Evolutionary conservation across 306 rosid species (phyloP).

Genomic region (Calophaca sinica): DNA sequence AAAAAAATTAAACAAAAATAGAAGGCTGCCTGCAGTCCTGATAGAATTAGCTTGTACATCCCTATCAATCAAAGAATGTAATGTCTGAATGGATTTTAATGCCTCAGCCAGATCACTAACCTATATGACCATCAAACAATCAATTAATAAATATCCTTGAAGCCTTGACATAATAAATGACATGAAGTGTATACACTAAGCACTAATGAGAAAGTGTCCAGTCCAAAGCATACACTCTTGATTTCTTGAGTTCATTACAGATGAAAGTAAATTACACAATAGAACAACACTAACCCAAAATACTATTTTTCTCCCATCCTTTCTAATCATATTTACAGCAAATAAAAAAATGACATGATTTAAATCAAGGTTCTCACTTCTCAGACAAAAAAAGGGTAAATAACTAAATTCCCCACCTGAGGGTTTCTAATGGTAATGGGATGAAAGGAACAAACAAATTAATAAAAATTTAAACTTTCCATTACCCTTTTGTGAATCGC

Average conservation of each 20-base stretch:
- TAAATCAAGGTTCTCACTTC: neutral
- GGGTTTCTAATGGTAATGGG: too few relatives aligned
- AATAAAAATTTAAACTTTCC: too few relatives aligned
- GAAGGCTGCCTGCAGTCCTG: slow-evolving; percentile 76
- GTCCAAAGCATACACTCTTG: neutral
- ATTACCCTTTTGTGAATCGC: too few relatives aligned
- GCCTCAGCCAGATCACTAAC: slow-evolving; percentile 81
- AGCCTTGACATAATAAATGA: neutral
- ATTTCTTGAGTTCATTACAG: neutral
- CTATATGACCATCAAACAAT: slow-evolving; percentile 49
- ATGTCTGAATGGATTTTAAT: slow-evolving; percentile 68
- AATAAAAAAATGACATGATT: neutral
- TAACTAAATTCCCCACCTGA: too few relatives aligned
- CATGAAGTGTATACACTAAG: slow-evolving; percentile 9
- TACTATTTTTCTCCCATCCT: neutral
- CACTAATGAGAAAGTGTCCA: neutral
- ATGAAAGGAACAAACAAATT: too few relatives aligned
- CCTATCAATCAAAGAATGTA: slow-evolving; percentile 69
- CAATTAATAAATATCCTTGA: slow-evolving; percentile 9
- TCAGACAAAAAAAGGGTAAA: too few relatives aligned
- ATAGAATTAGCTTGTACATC: slow-evolving; percentile 65
- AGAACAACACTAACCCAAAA: neutral
- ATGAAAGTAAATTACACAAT: neutral
- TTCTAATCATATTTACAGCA: slow-evolving; percentile 1
- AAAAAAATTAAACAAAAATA: too few relatives aligned